Conservation (phyloP, 1,284 basidiomycete species). For the Peniophora sp. region DNA sequence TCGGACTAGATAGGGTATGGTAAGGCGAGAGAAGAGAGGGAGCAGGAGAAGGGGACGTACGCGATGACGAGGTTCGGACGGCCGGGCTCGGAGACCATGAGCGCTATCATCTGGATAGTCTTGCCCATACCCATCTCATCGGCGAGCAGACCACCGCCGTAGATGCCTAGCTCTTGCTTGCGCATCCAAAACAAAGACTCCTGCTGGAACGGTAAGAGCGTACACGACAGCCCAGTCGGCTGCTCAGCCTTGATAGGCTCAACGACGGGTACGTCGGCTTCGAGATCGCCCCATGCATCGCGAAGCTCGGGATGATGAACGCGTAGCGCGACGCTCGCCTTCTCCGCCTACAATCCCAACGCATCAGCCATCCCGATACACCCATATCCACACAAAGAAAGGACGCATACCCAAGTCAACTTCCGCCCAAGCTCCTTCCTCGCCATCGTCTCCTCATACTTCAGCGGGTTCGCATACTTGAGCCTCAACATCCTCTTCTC, state of each 20-base stretch:
- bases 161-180: constrained; percentile 83
- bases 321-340: constrained; percentile 56
- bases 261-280: constrained; percentile 53
- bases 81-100: constrained; percentile 73
- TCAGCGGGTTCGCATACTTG: constrained; percentile 15
- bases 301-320: constrained; percentile 71
- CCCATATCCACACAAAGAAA: constrained; percentile 4
- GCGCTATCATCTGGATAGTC: constrained; percentile 94
- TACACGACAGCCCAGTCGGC: constrained; percentile 72
- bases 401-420: constrained; percentile 39
- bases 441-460: constrained; percentile 42
- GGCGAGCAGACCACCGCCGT: constrained; percentile 92
- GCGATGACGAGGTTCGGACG: constrained; percentile 91
- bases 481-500: constrained; percentile 4
- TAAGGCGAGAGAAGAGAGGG: neutral
- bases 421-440: constrained; percentile 54
- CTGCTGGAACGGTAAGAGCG: constrained; percentile 75
- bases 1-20: constrained; percentile 46
- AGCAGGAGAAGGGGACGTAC: constrained; percentile 25
- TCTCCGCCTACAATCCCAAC: constrained; percentile 55
- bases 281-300: constrained; percentile 86
- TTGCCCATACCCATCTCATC: constrained; percentile 99
- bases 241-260: constrained; percentile 71
- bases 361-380: neutral
- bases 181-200: constrained; percentile 97